Evolutionary conservation across 2,329 filamentous ascomycete species (phyloP).

Genomic region (Geosmithia putterillii): DNA sequence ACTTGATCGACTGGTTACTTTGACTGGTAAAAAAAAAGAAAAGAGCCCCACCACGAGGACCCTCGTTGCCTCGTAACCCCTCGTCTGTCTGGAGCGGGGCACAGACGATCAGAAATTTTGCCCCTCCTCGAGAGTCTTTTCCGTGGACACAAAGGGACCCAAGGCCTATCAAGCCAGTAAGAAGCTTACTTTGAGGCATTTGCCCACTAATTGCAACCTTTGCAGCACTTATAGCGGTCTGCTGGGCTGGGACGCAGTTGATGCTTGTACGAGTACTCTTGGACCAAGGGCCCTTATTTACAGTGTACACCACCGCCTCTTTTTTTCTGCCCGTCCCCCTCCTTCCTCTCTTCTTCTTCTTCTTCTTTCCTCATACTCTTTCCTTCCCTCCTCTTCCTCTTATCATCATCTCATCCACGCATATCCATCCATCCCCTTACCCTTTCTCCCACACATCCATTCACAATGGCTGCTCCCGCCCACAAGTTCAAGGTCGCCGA

Average conservation of each 20-base stretch:
- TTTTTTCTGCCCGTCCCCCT: slow-evolving; percentile 4
- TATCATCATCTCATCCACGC: slow-evolving; percentile 5
- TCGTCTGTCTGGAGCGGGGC: background rate
- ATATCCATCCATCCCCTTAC: slow-evolving; percentile 3
- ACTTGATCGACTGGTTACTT: no score
- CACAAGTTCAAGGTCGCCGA: slow-evolving; percentile 97
- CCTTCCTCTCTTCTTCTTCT: slow-evolving; percentile 15
- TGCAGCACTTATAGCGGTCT: no score
- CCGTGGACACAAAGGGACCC: no score
- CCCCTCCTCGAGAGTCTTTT: background rate
- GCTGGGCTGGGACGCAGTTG: no score
- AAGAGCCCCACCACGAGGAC: background rate
- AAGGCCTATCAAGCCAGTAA: no score
- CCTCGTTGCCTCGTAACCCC: background rate
- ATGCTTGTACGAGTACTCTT: no score
- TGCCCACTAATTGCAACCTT: no score
- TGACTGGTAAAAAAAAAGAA: background rate
- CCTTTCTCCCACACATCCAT: slow-evolving; percentile 6
- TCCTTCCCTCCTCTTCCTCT: slow-evolving; percentile 10
- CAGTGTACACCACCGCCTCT: background rate
- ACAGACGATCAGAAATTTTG: slow-evolving; percentile 1
- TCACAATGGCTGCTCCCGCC: slow-evolving; percentile 64
- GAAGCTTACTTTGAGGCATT: slow-evolving; percentile 2
- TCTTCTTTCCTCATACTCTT: slow-evolving; percentile 10
- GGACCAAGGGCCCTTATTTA: background rate